These are phyloP conservation scores for Kodamaea sagamina DNA, from an alignment of 805 yeast genomes.

Conservation along the genomic window DNA sequence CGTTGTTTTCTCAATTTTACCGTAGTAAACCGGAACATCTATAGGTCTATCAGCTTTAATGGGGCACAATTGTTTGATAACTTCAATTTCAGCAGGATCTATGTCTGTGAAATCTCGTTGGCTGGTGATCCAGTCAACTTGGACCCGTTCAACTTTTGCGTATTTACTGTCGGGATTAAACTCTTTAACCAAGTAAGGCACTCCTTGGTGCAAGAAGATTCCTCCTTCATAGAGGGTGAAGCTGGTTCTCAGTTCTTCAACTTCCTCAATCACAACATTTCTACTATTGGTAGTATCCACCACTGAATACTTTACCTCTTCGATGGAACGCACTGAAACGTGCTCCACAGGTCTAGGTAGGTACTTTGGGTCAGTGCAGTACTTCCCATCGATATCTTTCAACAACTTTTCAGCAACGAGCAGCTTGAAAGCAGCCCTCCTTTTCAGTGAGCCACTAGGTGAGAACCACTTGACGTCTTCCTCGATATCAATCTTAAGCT, in stretches of 20 bases:
- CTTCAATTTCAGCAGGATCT: constrained; percentile 77
- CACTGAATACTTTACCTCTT: constrained; percentile 81
- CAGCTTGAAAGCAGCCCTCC: constrained; percentile 23
- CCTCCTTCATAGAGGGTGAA: constrained; percentile 93
- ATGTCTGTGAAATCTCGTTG: constrained; percentile 94
- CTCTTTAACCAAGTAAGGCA: constrained; percentile 81
- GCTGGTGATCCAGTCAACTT: constrained; percentile 90
- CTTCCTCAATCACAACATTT: constrained; percentile 79
- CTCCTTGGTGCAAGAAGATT: constrained; percentile 91
- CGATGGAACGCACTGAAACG: constrained; percentile 81
- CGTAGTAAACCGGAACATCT: constrained; percentile 68
- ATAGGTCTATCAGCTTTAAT: constrained; percentile 36
- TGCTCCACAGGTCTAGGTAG: constrained; percentile 80
- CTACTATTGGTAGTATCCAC: constrained; percentile 82
- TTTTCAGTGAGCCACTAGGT: constrained; percentile 23
- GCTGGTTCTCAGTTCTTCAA: constrained; percentile 85
- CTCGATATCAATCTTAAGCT: constrained; percentile 60
- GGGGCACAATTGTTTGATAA: constrained; percentile 53
- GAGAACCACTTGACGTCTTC: constrained; percentile 63
- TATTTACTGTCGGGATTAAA: constrained; percentile 74
- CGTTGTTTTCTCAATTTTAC: constrained; percentile 69
- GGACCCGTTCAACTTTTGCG: constrained; percentile 85
- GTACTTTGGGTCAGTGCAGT: constrained; percentile 46
- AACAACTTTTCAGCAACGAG: constrained; percentile 43
- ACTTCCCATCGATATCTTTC: constrained; percentile 31